Conservation (phyloP, 1,139 yeast species). For the Martiniozyma asiatica region DNA sequence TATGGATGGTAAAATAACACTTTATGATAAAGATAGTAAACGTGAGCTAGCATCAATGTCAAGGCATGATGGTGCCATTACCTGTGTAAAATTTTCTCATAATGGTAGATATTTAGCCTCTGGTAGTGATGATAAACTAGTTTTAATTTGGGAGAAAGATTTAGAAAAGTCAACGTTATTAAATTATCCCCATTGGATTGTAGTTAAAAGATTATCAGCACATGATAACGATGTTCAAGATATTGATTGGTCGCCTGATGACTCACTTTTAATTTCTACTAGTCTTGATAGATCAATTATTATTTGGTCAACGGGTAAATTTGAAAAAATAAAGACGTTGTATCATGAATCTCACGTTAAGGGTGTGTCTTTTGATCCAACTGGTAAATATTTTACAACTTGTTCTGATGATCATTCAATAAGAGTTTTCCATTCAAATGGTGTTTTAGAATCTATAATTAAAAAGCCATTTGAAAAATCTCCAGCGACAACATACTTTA, state of each 20-base stretch:
- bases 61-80: slow-evolving; percentile 81
- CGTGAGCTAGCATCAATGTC: too few species aligned
- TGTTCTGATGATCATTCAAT: slow-evolving; percentile 93
- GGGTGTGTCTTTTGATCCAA: slow-evolving; percentile 96
- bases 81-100: slow-evolving; percentile 85
- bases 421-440: slow-evolving; percentile 73
- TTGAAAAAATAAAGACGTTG: slow-evolving; percentile 77
- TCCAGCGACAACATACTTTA: slow-evolving; percentile 84
- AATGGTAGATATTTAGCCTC: slow-evolving; percentile 84
- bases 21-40: too few species aligned
- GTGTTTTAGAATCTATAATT: slow-evolving; percentile 74
- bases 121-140: slow-evolving; percentile 89
- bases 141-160: slow-evolving; percentile 87
- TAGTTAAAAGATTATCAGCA: slow-evolving; percentile 79
- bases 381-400: slow-evolving; percentile 93
- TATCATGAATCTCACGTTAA: slow-evolving; percentile 95
- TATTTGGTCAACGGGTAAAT: slow-evolving; percentile 88
- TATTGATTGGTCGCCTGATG: slow-evolving; percentile 96
- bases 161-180: slow-evolving; percentile 73
- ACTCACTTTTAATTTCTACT: slow-evolving; percentile 78
- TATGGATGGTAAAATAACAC: slow-evolving; percentile 84
- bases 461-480: slow-evolving; percentile 78
- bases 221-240: slow-evolving; percentile 97
- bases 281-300: slow-evolving; percentile 87
- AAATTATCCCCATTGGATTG: slow-evolving; percentile 88